These are phyloP conservation scores for Pittosporum tobira DNA, from an alignment of 129 eudicot genomes.

Conservation along the genomic window DNA sequence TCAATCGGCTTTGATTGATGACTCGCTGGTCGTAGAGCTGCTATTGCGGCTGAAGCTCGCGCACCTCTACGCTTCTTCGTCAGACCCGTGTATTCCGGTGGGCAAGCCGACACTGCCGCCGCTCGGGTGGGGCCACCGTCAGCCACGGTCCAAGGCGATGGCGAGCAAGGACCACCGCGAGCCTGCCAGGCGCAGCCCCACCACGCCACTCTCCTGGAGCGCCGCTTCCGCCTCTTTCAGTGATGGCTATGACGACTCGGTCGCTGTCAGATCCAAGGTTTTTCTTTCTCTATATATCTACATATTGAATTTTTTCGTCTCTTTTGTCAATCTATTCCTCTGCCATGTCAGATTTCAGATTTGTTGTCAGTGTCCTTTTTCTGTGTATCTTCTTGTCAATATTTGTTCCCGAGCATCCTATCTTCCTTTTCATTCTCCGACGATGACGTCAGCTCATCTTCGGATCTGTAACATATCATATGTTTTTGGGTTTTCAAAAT, in stretches of 20 bases:
- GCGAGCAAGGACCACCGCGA: constrained; percentile 9
- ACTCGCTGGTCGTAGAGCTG: constrained; percentile 35
- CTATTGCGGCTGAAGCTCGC: constrained; percentile 28
- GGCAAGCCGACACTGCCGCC: constrained; percentile 7
- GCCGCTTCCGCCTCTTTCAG: constrained; percentile 29
- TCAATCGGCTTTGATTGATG: constrained; percentile 28
- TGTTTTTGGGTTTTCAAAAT: too few species aligned
- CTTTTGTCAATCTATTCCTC: neutral
- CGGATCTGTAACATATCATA: too few species aligned
- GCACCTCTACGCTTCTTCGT: neutral
- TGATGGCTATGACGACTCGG: constrained; percentile 39
- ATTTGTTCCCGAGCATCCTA: too few species aligned
- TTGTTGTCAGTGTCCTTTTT: neutral
- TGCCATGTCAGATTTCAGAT: neutral
- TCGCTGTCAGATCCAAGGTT: constrained; percentile 59
- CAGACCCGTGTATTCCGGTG: constrained; percentile 1
- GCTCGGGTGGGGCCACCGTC: constrained; percentile 43
- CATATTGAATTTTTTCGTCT: neutral
- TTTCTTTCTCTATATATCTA: neutral
- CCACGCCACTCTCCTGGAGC: constrained; percentile 65
- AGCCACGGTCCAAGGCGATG: constrained; percentile 34
- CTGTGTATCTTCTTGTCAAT: neutral
- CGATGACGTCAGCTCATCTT: too few species aligned
- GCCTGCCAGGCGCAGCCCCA: constrained; percentile 41
- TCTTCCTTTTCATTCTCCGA: neutral